Evolutionary conservation across 768 basidiomycete genomes (phyloP), one percentile per base, ranked within the genome.

Genomic region (Agaricus blazei): DNA sequence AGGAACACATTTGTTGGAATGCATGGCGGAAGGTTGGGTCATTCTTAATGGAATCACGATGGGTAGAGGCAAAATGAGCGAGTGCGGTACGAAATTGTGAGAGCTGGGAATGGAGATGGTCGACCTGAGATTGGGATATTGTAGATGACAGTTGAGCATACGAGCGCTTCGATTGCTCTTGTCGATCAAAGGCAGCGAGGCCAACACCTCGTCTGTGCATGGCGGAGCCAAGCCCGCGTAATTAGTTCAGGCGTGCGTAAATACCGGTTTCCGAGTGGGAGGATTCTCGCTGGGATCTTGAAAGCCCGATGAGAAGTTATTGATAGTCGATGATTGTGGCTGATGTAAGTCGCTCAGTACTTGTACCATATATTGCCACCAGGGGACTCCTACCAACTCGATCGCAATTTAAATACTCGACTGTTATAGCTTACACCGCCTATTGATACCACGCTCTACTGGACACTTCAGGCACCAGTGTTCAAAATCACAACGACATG

Each of bases 1-100:
- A 85, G 2, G 88, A 81, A 67, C 97, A 99, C 93, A 99, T 97
- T 56, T 91, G 88, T 61, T 94, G 91, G 71, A 98, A 98, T 19
- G 84, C 88, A 76, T 88, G 88, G 3, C 97, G 81, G 68, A 99
- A 95, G 3, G 80, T 78, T 1, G 96, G 93, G 61, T 96, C 89
- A 49, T 76, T 75, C 55, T 83, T 82, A 65, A 99, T 98, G 54
- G 87, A 83, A 42, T 87, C 82, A 48, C 92, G 85, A 68, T 98
- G 94, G 8, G 83, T 83, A 26, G 81, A 72, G 1, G 94, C 92
- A 63, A 98, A 99, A 56, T 78, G 79, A 3, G 81, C 70, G 48
- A 98, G 82, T 0, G 91, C 83, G 2, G 83, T 75, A 62, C 90
- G 90, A 72, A 98, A 97, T 48, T 90, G 86, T 52, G 80, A 75